A percentile compares a stretch with the other conserved stretches of the same genome.
Evolutionary conservation across 148 eudicot species (phyloP).

Genomic region (Tetragonia tetragonoides): DNA sequence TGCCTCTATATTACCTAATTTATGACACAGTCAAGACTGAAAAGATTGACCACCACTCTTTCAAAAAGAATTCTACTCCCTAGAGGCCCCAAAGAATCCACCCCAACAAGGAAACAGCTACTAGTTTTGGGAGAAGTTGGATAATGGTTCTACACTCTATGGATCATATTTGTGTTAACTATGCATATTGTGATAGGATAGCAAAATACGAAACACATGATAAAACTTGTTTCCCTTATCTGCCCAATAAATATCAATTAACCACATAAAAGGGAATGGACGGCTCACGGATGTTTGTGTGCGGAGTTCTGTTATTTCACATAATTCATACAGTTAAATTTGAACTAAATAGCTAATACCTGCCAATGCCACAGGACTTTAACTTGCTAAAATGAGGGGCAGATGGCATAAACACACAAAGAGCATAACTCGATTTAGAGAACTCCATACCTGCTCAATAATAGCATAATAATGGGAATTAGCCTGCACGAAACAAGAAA

Average conservation of each 20-base stretch:
- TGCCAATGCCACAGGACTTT: neutral
- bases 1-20: neutral
- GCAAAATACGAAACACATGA: neutral
- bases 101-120: neutral
- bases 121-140: neutral
- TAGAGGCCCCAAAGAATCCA: neutral
- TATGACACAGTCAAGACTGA: neutral
- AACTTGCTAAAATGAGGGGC: neutral
- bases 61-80: neutral
- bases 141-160: neutral
- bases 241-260: neutral
- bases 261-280: neutral
- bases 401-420: neutral
- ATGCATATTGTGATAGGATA: neutral
- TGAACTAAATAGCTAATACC: neutral
- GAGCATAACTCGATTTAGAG: neutral
- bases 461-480: conserved; percentile 98
- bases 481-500: conserved; percentile 62
- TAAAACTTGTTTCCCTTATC: neutral
- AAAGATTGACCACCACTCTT: neutral
- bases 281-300: neutral
- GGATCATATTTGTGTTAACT: neutral
- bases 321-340: neutral
- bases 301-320: neutral
- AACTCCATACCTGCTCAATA: conserved; percentile 72